phyloP scores from a whole-genome alignment of 306 rosid genomes.

The Sesbania bispinosa region DNA sequence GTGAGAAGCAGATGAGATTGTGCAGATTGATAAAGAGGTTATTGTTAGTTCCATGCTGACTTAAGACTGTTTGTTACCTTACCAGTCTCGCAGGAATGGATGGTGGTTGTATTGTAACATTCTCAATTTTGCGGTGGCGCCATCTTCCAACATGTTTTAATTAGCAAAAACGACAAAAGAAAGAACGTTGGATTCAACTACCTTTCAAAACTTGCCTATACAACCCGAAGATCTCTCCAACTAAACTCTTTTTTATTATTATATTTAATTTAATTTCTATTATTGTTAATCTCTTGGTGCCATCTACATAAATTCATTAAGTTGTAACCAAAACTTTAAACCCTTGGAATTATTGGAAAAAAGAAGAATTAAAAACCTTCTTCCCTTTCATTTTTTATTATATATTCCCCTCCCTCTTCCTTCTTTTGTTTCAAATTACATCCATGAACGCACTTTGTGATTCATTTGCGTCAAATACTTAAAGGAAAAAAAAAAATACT shows the following conservation, averaged over 20 bases:
- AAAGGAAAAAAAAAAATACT: no score
- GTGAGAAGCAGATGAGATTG: conserved; percentile 6
- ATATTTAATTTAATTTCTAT: background rate
- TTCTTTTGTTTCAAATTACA: no score
- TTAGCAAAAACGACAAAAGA: background rate
- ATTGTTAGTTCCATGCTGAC: background rate
- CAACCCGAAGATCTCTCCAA: conserved; percentile 44
- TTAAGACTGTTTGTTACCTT: conserved; percentile 51
- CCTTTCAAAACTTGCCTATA: conserved; percentile 41
- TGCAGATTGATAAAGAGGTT: conserved; percentile 5
- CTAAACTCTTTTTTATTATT: background rate
- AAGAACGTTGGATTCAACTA: conserved; percentile 40
- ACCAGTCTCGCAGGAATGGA: no score
- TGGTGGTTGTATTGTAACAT: conserved; percentile 20
- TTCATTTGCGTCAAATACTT: no score
- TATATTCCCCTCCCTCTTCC: no score
- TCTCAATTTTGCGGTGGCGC: conserved; percentile 8
- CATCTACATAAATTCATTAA: background rate
- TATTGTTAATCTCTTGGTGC: background rate
- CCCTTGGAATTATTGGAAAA: background rate
- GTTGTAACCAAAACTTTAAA: background rate
- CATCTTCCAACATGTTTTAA: conserved; percentile 8
- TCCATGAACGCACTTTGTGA: no score
- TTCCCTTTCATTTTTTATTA: background rate
- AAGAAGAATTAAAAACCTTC: background rate